Conservation (phyloP, 306 rosid species). For the Coriaria nepalensis region DNA sequence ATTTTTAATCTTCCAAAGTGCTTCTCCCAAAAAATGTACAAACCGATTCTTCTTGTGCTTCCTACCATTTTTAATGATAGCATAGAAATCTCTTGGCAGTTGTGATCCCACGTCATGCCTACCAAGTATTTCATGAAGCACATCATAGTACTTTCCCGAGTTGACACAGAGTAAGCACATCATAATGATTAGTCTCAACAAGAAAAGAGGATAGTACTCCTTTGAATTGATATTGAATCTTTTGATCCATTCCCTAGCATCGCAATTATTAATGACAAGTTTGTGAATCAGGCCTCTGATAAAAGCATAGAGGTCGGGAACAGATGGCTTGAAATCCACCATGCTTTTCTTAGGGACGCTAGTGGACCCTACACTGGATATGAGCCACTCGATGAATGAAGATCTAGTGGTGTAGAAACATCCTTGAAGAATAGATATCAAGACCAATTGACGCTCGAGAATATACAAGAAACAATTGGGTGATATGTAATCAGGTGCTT, state of each 20-base stretch:
- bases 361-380: slow-evolving; percentile 12
- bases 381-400: slow-evolving; percentile 44
- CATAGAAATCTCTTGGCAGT: slow-evolving; percentile 20
- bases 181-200: slow-evolving; percentile 26
- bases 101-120: background rate
- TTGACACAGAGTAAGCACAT: slow-evolving; percentile 25
- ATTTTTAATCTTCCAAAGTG: slow-evolving; percentile 28
- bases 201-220: slow-evolving; percentile 22
- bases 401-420: slow-evolving; percentile 37
- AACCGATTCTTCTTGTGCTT: slow-evolving; percentile 1
- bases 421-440: slow-evolving; percentile 19
- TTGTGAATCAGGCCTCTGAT: slow-evolving; percentile 13
- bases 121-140: slow-evolving; percentile 18
- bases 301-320: slow-evolving; percentile 9
- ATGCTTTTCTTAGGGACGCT: slow-evolving; percentile 4
- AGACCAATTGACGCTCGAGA: slow-evolving; percentile 35
- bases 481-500: slow-evolving; percentile 21
- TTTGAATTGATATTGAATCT: slow-evolving; percentile 12
- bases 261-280: slow-evolving; percentile 17
- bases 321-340: background rate
- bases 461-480: slow-evolving; percentile 51
- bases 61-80: slow-evolving; percentile 17
- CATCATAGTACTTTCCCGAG: slow-evolving; percentile 9
- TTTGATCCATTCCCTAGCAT: slow-evolving; percentile 24
- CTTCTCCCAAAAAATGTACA: slow-evolving; percentile 27